Base-by-base conservation (phyloP, 306 rosid genomes). In the Parietaria judaica region DNA sequence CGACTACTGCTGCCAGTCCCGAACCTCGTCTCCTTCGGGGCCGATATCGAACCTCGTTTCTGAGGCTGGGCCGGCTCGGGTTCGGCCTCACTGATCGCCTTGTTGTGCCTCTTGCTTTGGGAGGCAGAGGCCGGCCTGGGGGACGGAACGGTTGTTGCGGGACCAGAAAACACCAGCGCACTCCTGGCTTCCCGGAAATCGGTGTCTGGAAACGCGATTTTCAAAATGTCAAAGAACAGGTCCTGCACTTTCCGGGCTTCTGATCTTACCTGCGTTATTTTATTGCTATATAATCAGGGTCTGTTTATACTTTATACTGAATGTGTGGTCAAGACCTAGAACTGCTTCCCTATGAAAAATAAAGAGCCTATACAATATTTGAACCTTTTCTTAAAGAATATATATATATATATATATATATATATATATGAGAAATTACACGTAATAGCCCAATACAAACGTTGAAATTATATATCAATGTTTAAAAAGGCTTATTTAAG, bases 161-260 rank as follows among this genome's bases (percentile, higher is more conserved):
- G 83, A 60, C 78, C 66, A 8, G 86, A 63, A 69, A 88, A 88
- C 54, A 95, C 66, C 36, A 92, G 78, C 16, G 86, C 82, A 66
- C 68, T 75, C 66, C 90, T 81, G 66, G 81, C 88, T 71, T 86
- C 95, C 68, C 79, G 81, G 46, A 92, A 88, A 70, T 92, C 96
- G 11, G 80, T 76, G 68, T 88, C 92, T 0, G 95, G 79, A 82
- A 92, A 92, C 56, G 86, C 83, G 68, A 77, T 80, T 78, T 86
- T 86, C 84, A 88, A 71, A 63, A 84, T 82, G 59, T 86, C 94
- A 58, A 92, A 88, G 63, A 88, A 92, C 71, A 92, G 89, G 78
- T 84, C 90, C 14, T 92, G 98, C 53, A 88, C 95, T 78, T 86
- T 88, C 78, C 81, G 84, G 38, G 96, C 96, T 79, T 92, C 98